Conservation (phyloP, 305 asterid species). For the Solanum hybrid region DNA sequence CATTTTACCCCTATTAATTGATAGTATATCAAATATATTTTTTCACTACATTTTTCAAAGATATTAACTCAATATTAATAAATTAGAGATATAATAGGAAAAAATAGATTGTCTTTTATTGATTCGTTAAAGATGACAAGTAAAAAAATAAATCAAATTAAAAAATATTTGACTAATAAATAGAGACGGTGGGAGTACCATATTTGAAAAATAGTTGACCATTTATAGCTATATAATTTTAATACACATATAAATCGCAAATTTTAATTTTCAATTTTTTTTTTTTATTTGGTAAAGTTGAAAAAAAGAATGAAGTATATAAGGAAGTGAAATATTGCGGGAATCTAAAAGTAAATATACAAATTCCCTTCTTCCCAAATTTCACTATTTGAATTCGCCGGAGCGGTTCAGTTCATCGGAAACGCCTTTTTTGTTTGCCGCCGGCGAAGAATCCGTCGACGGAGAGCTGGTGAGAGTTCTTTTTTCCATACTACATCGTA, state of each 20-base stretch:
- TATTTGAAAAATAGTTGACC: no score
- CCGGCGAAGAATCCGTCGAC: not conserved
- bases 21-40: no score
- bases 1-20: not conserved
- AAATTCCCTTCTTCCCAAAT: not conserved
- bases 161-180: not conserved
- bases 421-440: not conserved
- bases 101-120: not conserved
- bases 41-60: no score
- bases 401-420: not conserved
- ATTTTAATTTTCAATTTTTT: not conserved
- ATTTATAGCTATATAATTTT: no score
- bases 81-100: no score
- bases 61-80: no score
- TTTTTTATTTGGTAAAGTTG: not conserved
- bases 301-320: no score
- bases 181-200: not conserved
- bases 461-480: not conserved
- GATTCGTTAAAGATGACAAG: no score
- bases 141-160: no score
- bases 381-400: not conserved
- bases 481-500: not conserved
- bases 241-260: not conserved
- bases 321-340: not conserved
- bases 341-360: not conserved